These are phyloP conservation scores for Xylaria hypoxylon DNA, from an alignment of 2,329 filamentous ascomycete genomes.

Conservation along the genomic window DNA sequence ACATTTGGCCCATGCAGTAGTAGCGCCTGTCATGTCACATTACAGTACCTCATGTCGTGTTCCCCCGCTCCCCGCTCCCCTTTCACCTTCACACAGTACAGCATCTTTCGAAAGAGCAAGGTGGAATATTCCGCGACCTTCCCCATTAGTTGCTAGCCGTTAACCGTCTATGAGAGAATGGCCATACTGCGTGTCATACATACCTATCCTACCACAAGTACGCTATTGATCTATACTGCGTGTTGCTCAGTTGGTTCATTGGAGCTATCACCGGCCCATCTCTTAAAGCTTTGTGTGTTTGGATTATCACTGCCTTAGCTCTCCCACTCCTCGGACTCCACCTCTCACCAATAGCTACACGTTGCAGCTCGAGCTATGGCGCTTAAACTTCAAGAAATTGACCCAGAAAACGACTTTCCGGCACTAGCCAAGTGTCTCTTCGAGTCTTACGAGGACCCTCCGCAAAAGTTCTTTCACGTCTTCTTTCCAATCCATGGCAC, in stretches of 20 bases:
- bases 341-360: not conserved
- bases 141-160: not conserved
- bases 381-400: constrained; percentile 38
- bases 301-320: not conserved
- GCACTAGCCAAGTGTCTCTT: constrained; percentile 42
- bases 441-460: constrained; percentile 46
- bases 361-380: constrained; percentile 14
- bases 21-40: not conserved
- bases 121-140: constrained; percentile 1
- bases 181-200: not conserved
- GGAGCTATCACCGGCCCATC: not conserved
- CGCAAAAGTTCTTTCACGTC: constrained; percentile 45
- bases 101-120: not conserved
- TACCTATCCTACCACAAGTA: not conserved
- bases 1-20: not conserved
- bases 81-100: not conserved
- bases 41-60: too few species aligned
- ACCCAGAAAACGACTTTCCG: constrained; percentile 45
- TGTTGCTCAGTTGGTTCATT: not conserved
- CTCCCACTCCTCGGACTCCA: not conserved
- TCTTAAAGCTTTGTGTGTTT: not conserved
- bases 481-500: constrained; percentile 45
- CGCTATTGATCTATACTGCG: not conserved
- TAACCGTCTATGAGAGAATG: not conserved
- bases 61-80: not conserved